Percentiles rank a stretch among this genome's conserved stretches.
These are phyloP conservation scores for Cruciata laevipes DNA, from an alignment of 257 asterid genomes.

Conservation along the genomic window DNA sequence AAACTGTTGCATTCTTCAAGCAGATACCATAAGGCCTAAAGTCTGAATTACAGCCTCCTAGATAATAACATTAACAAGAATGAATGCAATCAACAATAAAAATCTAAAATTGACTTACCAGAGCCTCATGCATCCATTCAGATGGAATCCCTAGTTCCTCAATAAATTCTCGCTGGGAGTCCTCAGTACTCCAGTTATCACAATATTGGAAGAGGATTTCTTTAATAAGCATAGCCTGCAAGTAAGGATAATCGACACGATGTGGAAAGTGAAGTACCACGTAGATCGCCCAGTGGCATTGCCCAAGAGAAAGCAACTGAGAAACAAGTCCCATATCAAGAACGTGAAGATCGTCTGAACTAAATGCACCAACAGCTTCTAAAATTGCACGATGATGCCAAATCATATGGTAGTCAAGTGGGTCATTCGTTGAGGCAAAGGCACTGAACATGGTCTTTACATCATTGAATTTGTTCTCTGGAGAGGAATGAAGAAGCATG, in stretches of 20 bases:
- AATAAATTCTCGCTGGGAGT: conserved; percentile 64
- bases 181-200: conserved; percentile 78
- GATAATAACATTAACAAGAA: background rate
- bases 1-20: background rate
- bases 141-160: conserved; percentile 84
- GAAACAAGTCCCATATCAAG: conserved; percentile 89
- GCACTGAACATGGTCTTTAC: conserved; percentile 92
- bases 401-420: conserved; percentile 98
- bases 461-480: conserved; percentile 61
- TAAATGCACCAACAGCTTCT: conserved; percentile 85
- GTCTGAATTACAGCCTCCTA: background rate
- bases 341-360: conserved; percentile 83
- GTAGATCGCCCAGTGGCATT: conserved; percentile 97
- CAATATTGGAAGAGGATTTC: conserved; percentile 93
- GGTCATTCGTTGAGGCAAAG: conserved; percentile 84
- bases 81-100: conserved; percentile 3
- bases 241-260: conserved; percentile 81
- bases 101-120: conserved; percentile 53
- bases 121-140: conserved; percentile 90
- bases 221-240: conserved; percentile 61
- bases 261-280: conserved; percentile 90
- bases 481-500: conserved; percentile 92
- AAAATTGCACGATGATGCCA: conserved; percentile 98
- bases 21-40: background rate
- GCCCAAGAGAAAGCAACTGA: conserved; percentile 83